Evolutionary conservation across 1,284 basidiomycete species (phyloP), one percentile per base, ranked within the genome.

Genomic region (Trametes versicolor): DNA sequence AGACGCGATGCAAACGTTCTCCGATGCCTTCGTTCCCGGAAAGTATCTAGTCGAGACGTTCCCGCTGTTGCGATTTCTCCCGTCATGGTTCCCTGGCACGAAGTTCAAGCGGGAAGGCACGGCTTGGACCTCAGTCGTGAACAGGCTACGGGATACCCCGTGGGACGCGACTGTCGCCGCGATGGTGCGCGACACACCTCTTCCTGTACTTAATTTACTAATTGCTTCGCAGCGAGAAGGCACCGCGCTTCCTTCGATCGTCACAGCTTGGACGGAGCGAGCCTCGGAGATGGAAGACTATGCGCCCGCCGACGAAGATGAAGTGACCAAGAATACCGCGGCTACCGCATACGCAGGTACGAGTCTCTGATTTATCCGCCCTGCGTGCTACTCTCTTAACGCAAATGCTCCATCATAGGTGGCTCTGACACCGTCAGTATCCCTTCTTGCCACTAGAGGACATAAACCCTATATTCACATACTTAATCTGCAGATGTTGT

Each of bases 21-120:
- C 57, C 15, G 25, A 15, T 12, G 37, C 53, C 17, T 65, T 65
- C 45, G 17, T 60, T 0, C 60, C 66, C 1, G 66, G 66, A 2
- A 64, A 62, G 49, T 64, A 64, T 36, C 59, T 67, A 8, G 66
- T 62, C 17, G 66, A 67, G 32, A 50, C 29, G 4, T 62, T 67
- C 63, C 66, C 66, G 15, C 25, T 60, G 27, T 41, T 67, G 23
- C 55, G 58, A 12, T 62, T 50, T 43, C 23, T 69, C 4, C 66
- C 66, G 0, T 49, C 48, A 9, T 65, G 52, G 53, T 15, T 68
- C 7, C 66, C 66, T 25, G 66, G 66, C 7, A 61, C 63, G 6
- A 19, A 36, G 8, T 69, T 69, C 64, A 63, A 64, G 50, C 41
- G 60, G 7, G 49, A 66, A 6, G 64, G 51, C 0, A 39, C 37